These are phyloP conservation scores for Lactifluus pinguis DNA, from an alignment of 768 basidiomycete species.

Conservation along the genomic window DNA sequence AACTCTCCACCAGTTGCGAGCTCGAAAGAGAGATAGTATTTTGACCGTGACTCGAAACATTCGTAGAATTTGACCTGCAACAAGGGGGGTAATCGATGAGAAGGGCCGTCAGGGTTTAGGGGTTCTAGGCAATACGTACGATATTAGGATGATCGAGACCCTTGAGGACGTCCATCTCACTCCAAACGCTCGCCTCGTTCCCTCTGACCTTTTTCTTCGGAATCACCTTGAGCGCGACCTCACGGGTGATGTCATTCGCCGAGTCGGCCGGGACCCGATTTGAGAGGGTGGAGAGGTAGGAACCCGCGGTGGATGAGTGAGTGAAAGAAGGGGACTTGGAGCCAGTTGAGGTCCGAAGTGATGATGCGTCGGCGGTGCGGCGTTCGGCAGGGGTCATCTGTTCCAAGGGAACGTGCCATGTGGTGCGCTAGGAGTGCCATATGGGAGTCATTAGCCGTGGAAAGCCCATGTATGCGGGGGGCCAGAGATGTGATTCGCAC, in stretches of 20 bases:
- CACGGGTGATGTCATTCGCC: constrained; percentile 39
- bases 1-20: constrained; percentile 92
- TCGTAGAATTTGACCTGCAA: constrained; percentile 88
- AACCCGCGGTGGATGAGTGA: not conserved
- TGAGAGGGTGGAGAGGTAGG: not conserved
- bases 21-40: constrained; percentile 94
- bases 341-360: not conserved
- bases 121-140: constrained; percentile 41
- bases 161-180: constrained; percentile 89
- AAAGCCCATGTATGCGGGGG: too few relatives aligned
- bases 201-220: constrained; percentile 94
- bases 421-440: constrained; percentile 44
- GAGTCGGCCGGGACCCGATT: not conserved
- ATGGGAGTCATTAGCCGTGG: not conserved
- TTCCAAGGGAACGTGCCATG: constrained; percentile 66
- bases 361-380: constrained; percentile 41
- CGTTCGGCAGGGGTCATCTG: constrained; percentile 46
- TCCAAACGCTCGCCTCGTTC: constrained; percentile 80
- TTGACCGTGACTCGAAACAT: constrained; percentile 89
- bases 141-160: constrained; percentile 89
- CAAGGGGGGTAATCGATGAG: too few relatives aligned
- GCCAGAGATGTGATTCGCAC: constrained; percentile 31
- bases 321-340: not conserved
- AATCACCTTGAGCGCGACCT: constrained; percentile 85
- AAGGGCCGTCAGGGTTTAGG: not conserved